Base-by-base conservation (phyloP, 768 basidiomycete genomes). In the Hemileccinum impolitum region DNA sequence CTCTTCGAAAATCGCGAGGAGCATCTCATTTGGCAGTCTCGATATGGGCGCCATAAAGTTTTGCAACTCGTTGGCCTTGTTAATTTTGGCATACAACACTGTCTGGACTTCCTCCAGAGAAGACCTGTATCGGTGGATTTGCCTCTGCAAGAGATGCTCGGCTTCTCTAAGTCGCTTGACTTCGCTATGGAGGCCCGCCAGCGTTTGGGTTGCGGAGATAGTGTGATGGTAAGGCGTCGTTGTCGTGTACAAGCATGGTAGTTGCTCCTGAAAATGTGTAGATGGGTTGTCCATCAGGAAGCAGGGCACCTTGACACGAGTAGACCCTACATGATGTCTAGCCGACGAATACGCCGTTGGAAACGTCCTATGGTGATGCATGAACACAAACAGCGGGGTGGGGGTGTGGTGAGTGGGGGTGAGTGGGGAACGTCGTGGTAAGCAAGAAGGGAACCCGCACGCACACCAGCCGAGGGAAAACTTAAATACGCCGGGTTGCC, bases 1-100 rank as follows among this genome's bases (percentile, higher is more conserved):
- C 40, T 66, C 67, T 38, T 69, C 62, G 13, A 66, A 66, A 21
- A 66, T 62, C 9, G 54, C 51, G 8, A 69, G 54, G 9, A 68
- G 23, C 41, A 67, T 66, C 45, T 66, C 65, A 30, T 69, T 62
- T 1, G 65, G 65, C 28, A 66, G 55, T 36, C 47, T 64, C 14
- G 67, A 64, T 38, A 64, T 47, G 28, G 65, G 56, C 4, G 64
- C 67, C 12, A 66, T 44, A 15, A 54, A 59, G 51, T 62, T 66
- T 18, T 63, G 61, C 52, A 68, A 50, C 45, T 66, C 64, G 42
- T 59, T 66, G 11, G 61, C 64, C 36, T 54, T 65, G 45, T 56
- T 57, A 34, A 57, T 53, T 26, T 51, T 56, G 39, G 41, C 13
- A 31, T 56, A 54, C 21, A 66, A 10, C 13, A 26, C 10, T 1